These are phyloP conservation scores for Candida dubliniensis DNA, from an alignment of 1,139 yeast species.

Conservation along the genomic window DNA sequence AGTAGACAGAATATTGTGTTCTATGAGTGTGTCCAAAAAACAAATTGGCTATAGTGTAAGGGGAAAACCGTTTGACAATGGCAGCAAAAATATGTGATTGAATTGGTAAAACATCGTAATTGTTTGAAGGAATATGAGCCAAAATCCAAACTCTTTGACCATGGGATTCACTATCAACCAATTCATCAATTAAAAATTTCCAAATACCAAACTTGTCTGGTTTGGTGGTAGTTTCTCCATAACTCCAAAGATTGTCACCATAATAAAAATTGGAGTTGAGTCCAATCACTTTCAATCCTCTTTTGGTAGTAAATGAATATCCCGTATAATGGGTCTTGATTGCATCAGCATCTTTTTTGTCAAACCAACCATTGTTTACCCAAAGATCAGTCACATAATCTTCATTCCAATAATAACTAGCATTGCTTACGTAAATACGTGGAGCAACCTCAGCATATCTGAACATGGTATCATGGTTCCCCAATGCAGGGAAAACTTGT, in stretches of 20 bases:
- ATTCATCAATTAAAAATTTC: constrained; percentile 60
- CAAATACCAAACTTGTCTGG: constrained; percentile 67
- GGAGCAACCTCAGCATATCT: constrained; percentile 74
- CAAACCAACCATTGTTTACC: constrained; percentile 44
- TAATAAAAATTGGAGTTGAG: constrained; percentile 69
- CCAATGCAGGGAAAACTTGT: constrained; percentile 66
- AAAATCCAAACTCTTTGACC: constrained; percentile 70
- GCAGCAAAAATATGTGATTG: constrained; percentile 56
- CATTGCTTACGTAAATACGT: constrained; percentile 31
- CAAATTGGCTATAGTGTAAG: constrained; percentile 63
- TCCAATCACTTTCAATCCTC: constrained; percentile 62
- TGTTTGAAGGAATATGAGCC: constrained; percentile 65
- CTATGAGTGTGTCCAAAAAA: constrained; percentile 74
- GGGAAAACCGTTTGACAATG: constrained; percentile 65
- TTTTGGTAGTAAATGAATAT: constrained; percentile 54
- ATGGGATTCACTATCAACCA: constrained; percentile 54
- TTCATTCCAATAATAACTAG: constrained; percentile 56
- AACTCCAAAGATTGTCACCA: constrained; percentile 62
- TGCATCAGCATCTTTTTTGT: constrained; percentile 20
- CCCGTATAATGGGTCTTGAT: constrained; percentile 56
- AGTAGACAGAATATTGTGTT: constrained; percentile 63
- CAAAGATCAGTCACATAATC: constrained; percentile 62
- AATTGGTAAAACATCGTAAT: constrained; percentile 56
- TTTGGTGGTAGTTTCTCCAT: constrained; percentile 50
- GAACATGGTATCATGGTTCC: constrained; percentile 67